Base-by-base conservation (phyloP, 306 rosid genomes). In the Vigna radiata region DNA sequence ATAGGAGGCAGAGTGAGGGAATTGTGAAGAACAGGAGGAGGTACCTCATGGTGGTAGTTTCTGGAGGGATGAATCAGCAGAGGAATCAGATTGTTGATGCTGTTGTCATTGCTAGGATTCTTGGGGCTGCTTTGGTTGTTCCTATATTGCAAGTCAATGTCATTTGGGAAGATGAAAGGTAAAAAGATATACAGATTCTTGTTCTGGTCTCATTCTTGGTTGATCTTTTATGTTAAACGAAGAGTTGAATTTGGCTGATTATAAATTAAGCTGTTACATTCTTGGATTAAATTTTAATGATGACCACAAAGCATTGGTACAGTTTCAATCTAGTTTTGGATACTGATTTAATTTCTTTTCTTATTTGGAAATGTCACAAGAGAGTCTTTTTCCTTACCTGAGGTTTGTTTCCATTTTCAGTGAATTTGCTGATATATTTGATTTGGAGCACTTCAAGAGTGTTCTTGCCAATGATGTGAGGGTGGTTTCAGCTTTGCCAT, bases 161-260 rank as follows among this genome's bases (percentile, higher is more conserved):
- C 68, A 92, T 95, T 61, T 95, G 98, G 98, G 98, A 96, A 1
- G 98, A 95, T 85, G 98, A 95, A 85, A 95, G 98, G 98, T 95
- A 85, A 63, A 25, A 12, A 12, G 25, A 17, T 7, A 8, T 44
- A 44, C 49, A 17, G 0, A 1, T 19, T 54, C 31, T 75, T 68
- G 56, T 68, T 70, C 37, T 66, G 29, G 31, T 13, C 46, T 3
- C 10, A 5, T 10, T 46, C 11, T 52, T 3, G 4, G 27, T 31
- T 46, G 19, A 60, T 29, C 18, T 15, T 60, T 60, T 4, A 29
- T 60, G 41, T 27, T 61, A 69, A 39, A n/a, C 59, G 5, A 52
- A 52, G 18, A 29, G 18, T 53, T 82, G n/a, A 5, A 14, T 52
- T 66, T 50, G 3, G 49, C 15, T 75, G 72, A 29, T 65, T 77